Conservation (phyloP, 2,329 filamentous ascomycete genomes). For the Aspergillus sp. region DNA sequence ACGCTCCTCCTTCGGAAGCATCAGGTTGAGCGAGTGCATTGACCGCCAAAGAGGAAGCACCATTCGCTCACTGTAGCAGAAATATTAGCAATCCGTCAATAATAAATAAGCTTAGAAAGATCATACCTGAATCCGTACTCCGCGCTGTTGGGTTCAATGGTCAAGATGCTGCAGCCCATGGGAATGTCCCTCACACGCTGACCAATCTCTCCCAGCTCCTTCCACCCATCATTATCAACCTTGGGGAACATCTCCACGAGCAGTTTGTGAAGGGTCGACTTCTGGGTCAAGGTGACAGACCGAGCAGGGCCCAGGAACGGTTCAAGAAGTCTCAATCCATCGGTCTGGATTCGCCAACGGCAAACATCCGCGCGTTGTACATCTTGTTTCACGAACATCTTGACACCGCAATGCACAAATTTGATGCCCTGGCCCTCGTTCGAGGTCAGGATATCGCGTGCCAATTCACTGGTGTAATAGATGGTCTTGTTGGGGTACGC, state of each 20-base stretch:
- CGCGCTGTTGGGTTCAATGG: constrained; percentile 68
- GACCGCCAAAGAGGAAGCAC: constrained; percentile 93
- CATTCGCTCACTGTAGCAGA: constrained; percentile 61
- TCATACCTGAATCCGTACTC: constrained; percentile 53
- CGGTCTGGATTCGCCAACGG: constrained; percentile 91
- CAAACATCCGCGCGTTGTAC: constrained; percentile 81
- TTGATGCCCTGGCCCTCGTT: constrained; percentile 92
- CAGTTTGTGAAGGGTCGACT: constrained; percentile 74
- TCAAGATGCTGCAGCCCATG: constrained; percentile 89
- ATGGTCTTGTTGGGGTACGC: constrained; percentile 89
- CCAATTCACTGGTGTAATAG: constrained; percentile 86
- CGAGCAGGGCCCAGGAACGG: constrained; percentile 80
- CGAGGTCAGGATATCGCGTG: constrained; percentile 75
- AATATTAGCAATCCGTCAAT: neutral
- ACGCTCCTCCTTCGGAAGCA: constrained; percentile 96
- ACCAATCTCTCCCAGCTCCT: constrained; percentile 79
- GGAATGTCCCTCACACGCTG: constrained; percentile 72
- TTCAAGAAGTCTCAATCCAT: constrained; percentile 86
- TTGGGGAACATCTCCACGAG: constrained; percentile 97
- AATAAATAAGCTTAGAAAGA: neutral
- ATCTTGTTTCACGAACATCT: constrained; percentile 99
- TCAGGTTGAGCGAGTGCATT: constrained; percentile 85
- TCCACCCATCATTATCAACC: constrained; percentile 69
- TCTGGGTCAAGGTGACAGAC: constrained; percentile 68
- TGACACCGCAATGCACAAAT: constrained; percentile 93